Evolutionary conservation across 352 stramenopile genomes (phyloP).

Genomic region (Globisporangium cystogenes): DNA sequence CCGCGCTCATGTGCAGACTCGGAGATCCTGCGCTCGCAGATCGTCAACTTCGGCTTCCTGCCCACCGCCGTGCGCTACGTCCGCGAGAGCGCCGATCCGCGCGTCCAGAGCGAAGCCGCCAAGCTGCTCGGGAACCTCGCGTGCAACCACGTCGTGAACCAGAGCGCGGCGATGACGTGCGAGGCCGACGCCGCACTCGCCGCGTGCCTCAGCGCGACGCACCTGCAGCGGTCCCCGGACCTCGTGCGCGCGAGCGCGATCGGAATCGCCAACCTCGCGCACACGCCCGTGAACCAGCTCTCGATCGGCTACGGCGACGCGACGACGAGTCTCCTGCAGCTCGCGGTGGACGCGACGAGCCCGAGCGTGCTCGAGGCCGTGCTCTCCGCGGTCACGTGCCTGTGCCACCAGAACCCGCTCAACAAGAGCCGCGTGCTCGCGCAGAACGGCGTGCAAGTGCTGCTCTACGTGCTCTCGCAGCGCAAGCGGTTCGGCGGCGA

Average conservation of each 20-base stretch:
- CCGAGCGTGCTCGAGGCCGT: constrained; percentile 39
- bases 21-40: constrained; percentile 66
- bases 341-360: constrained; percentile 47
- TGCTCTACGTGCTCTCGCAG: constrained; percentile 47
- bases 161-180: constrained; percentile 53
- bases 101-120: constrained; percentile 44
- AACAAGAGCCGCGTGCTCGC: constrained; percentile 58
- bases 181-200: constrained; percentile 46
- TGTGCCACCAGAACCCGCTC: constrained; percentile 56
- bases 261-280: constrained; percentile 56
- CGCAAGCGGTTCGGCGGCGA: constrained; percentile 27
- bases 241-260: constrained; percentile 47
- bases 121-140: constrained; percentile 67
- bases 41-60: constrained; percentile 50
- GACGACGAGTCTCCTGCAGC: constrained; percentile 50
- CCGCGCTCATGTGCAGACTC: constrained; percentile 29
- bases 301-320: constrained; percentile 70
- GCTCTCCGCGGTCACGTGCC: constrained; percentile 35
- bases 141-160: constrained; percentile 65
- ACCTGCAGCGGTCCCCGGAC: constrained; percentile 21
- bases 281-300: constrained; percentile 67
- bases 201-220: constrained; percentile 19
- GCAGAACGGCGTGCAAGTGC: constrained; percentile 68
- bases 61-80: constrained; percentile 45
- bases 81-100: constrained; percentile 24